Evolutionary conservation across 768 basidiomycete species (phyloP), one percentile per base, ranked within the genome.

Genomic region (Aureoboletus auriporus): DNA sequence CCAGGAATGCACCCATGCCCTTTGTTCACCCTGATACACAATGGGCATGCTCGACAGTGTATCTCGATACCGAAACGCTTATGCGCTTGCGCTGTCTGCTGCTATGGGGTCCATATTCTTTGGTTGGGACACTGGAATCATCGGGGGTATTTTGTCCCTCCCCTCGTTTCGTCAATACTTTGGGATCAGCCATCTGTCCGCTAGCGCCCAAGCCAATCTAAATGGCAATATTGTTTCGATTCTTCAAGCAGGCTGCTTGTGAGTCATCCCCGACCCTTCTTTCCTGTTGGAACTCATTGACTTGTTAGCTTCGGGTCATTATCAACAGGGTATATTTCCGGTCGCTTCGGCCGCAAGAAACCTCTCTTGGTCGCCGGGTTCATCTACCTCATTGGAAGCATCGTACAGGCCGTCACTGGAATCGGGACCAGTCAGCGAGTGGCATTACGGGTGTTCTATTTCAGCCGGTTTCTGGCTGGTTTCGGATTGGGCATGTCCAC

Each of bases 401-500:
- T 71, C n/a, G 57, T 80, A 27, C 78, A 80, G 52, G 63, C 65
- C 16, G 48, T 78, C 39, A 66, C 67, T 17, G 76, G 76, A 1
- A 50, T 78, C 1, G 73, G 75, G 14, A 71, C 62, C 51, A 67
- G 58, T 37, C 62, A 55, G 46, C 43, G 27, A 6, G 67, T 70
- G 3, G 73, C 62, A 11, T 57, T 75, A 9, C 58, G 58, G 8
- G 68, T 75, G 7, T 65, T 76, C 33, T 76, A 73, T 52, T 74
- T 74, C 54, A 68, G 75, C 44, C 72, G 80, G 5, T 84, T 84
- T 62, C 47, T 86, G 0, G 73, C 77, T 6, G 84, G 85, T 16
- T 67, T 83, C 43, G 82, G 84, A 7, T 72, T 83, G 27, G 80
- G 82, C 12, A 75, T 77, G 71, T 69, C 74, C 7, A 71, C 73